Evolutionary conservation across 768 basidiomycete species (phyloP), one percentile per base, ranked within the genome.

Genomic region (Suillus weaverae): DNA sequence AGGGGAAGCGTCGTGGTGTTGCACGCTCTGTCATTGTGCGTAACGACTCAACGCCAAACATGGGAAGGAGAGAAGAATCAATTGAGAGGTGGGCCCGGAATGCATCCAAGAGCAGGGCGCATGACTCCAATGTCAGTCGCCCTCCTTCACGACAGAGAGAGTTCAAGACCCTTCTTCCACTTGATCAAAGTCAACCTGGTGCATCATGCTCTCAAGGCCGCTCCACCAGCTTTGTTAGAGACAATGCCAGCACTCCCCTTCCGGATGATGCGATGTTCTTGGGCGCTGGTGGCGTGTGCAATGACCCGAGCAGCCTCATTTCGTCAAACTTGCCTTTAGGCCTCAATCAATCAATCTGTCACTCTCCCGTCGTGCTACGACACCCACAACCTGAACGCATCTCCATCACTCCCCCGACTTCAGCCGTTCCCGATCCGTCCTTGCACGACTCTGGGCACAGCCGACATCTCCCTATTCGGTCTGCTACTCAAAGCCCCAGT

Each of bases 211-310:
- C 76, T 35, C 73, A 68, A 35, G 74, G 72, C 38, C 70, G 71
- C 18, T 69, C 73, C 18, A 73, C 73, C 4, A 73, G 73, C 63
- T 68, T 65, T 48, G 72, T 69, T 62, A 67, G 48, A 50, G 73
- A 76, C 38, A 55, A 32, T 39, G 61, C 66, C 26, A 68, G 60
- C 35, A 67, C 70, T 44, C 67, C 70, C 20, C 62, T 77, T 59
- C 69, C 70, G 46, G 84, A 85, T 35, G 84, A 84, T 64, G 83
- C 83, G 39, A 82, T 84, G 69, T 81, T 84, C 38, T 74, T 86
- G 41, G 85, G 85, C 36, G 84, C 83, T 33, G 85, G 80, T 59
- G 80, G 81, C n/a, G 70, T 81, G n/a, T 62, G 66, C 51, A 69
- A 72, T 46, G 72, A 78, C 20, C 59, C 67, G 30, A 74, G 72